Evolutionary conservation across 2,329 filamentous ascomycete genomes (phyloP), one percentile per base, ranked within the genome.

Genomic region (Zymoseptoria ardabiliae): DNA sequence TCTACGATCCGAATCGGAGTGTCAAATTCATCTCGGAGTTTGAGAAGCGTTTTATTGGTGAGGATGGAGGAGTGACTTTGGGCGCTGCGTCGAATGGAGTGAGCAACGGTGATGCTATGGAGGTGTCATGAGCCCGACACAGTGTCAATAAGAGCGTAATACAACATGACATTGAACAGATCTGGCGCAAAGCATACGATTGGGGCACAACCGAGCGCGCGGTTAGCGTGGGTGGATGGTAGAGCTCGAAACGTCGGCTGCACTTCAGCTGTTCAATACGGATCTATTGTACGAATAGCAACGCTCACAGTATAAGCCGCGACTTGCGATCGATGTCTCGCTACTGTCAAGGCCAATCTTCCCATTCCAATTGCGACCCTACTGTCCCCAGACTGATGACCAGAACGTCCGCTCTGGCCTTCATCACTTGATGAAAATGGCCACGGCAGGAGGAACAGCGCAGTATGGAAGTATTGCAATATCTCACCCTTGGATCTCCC

Each of bases 1-100:
- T 99, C 78, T 96, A 93, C 76, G 94, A 99, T 73, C 88, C 92
- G 0, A 79, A 79, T 54, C 83, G 94, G 68, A 97, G 92, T 74
- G 89, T 95, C 68, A 90, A 90, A 72, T 97, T 97, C 69, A 91
- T 99, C 51, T 78, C 82, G 59, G 89, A 96, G 65, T 96, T 88
- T 61, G 94, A 97, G 79, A 93, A 92, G 79, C 85, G 92, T 49
- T 85, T 99, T 65, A 97, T 99, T 73, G 90, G 91, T 63, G 87
- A 96, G 63, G 85, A 88, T 62, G 94, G 94, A 23, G 80, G 78
- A 22, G 93, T 96, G 25, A 89, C 86, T 62, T 85, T 97, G 69
- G 71, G 71, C 30, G 87, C 89, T 35, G 61, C 56, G 22, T 55
- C 64, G 10, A 65, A 66, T 41, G 63, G 63, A 10, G 58, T 59